These are phyloP conservation scores for Cercospora sp. DNA, from an alignment of 2,329 filamentous ascomycete species.

Conservation along the genomic window DNA sequence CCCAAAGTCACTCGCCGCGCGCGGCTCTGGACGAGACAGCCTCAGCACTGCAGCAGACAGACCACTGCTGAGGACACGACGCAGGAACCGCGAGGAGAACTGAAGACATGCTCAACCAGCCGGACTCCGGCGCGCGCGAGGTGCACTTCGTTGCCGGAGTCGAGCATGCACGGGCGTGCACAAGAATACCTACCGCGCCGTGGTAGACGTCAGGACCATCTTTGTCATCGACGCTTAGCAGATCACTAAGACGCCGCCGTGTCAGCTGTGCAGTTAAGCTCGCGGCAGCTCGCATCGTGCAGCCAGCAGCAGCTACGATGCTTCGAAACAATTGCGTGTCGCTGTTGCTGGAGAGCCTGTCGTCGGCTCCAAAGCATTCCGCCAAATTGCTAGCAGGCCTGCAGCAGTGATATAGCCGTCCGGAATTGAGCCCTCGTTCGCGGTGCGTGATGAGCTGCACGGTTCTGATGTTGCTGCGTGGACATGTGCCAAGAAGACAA, in stretches of 20 bases:
- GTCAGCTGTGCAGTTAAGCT: not conserved
- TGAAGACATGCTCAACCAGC: not conserved
- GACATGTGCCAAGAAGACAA: not conserved
- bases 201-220: not conserved
- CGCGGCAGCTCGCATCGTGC: not conserved
- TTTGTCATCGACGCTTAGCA: not conserved
- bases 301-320: not conserved
- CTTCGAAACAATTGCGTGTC: not conserved
- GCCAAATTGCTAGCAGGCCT: not conserved
- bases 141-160: not conserved
- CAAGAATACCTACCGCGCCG: not conserved
- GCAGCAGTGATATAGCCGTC: not conserved
- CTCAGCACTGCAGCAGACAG: not conserved
- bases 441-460: not conserved
- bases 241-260: not conserved
- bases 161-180: not conserved
- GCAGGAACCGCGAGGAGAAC: not conserved
- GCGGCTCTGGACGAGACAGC: not conserved
- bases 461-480: not conserved
- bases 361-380: not conserved
- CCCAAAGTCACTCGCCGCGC: not conserved
- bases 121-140: not conserved
- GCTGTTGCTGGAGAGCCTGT: not conserved
- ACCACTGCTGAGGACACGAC: not conserved
- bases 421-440: not conserved